Conservation (phyloP, 768 basidiomycete species). For the Russula emetica region DNA sequence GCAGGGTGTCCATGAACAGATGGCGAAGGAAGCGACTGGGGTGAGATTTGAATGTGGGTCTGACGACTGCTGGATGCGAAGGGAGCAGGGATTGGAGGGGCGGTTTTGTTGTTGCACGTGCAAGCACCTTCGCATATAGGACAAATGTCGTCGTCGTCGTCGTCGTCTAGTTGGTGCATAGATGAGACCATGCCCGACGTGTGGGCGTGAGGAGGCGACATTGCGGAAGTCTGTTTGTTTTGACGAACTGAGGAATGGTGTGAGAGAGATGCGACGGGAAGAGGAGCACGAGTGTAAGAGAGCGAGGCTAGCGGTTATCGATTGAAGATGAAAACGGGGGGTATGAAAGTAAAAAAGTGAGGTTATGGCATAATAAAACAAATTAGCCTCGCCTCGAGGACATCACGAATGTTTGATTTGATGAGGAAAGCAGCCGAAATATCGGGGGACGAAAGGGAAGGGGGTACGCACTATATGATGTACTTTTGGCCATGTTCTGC, state of each 20-base stretch:
- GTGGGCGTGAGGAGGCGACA: slow-evolving; percentile 68
- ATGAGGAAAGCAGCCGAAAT: slow-evolving; percentile 26
- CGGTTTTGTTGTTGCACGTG: slow-evolving; percentile 55
- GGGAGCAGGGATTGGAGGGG: slow-evolving; percentile 10
- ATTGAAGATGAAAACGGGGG: slow-evolving; percentile 17
- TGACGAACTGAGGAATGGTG: slow-evolving; percentile 36
- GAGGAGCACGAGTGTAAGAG: not conserved
- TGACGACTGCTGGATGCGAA: slow-evolving; percentile 6
- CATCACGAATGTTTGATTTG: slow-evolving; percentile 22
- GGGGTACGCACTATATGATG: slow-evolving; percentile 29
- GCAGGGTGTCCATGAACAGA: slow-evolving; percentile 8
- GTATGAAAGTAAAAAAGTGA: slow-evolving; percentile 20
- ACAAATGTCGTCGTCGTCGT: slow-evolving; percentile 84
- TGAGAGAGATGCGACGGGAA: slow-evolving; percentile 18
- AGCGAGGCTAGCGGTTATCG: slow-evolving; percentile 11
- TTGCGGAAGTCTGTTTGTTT: slow-evolving; percentile 54
- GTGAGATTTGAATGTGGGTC: slow-evolving; percentile 5
- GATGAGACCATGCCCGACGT: slow-evolving; percentile 48
- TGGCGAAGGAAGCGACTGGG: slow-evolving; percentile 8
- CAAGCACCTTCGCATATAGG: slow-evolving; percentile 89
- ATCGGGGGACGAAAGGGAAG: slow-evolving; percentile 21
- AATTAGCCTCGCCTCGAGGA: slow-evolving; percentile 25
- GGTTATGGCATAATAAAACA: slow-evolving; percentile 24
- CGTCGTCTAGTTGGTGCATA: slow-evolving; percentile 41
- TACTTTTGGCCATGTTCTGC: slow-evolving; percentile 42